These are phyloP conservation scores for Colletotrichum neosansevieriae DNA, from an alignment of 2,329 filamentous ascomycete genomes.

Conservation along the genomic window DNA sequence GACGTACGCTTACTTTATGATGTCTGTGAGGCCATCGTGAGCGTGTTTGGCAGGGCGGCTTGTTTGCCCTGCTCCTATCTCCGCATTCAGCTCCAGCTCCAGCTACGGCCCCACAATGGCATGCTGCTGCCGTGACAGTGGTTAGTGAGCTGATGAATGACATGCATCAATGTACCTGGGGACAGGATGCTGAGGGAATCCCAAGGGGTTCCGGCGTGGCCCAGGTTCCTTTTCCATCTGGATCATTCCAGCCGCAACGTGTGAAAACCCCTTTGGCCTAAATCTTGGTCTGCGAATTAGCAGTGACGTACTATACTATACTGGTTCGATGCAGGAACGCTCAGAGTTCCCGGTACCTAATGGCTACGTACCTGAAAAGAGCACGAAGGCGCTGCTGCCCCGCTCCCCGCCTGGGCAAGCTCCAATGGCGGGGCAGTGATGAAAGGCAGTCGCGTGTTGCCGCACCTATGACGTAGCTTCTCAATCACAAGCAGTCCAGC, in stretches of 20 bases:
- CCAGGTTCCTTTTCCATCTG: conserved; percentile 27
- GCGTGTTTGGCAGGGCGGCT: conserved; percentile 11
- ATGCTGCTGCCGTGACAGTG: conserved; percentile 16
- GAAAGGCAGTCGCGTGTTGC: conserved; percentile 39
- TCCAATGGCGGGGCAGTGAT: conserved; percentile 41
- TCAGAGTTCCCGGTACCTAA: conserved; percentile 36
- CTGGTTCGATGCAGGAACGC: conserved; percentile 38
- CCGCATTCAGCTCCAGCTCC: conserved; percentile 14
- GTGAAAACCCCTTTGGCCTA: conserved; percentile 33
- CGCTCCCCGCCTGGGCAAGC: conserved; percentile 35
- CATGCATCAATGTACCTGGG: conserved; percentile 15
- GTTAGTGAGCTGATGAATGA: background rate
- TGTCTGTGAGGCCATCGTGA: conserved; percentile 32
- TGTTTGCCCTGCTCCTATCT: conserved; percentile 6
- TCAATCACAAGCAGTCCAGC: conserved; percentile 38
- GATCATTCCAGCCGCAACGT: conserved; percentile 38
- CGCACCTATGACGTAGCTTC: conserved; percentile 41
- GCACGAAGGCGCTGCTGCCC: conserved; percentile 36
- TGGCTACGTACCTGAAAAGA: conserved; percentile 30
- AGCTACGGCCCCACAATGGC: conserved; percentile 17
- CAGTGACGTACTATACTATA: conserved; percentile 39
- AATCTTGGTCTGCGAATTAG: conserved; percentile 31
- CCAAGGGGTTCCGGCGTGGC: background rate
- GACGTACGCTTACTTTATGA: background rate
- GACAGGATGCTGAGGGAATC: conserved; percentile 2